Evolutionary conservation across 108 stramenopile species (phyloP), one percentile per base, ranked within the genome.

Genomic region (Tribonema minus): DNA sequence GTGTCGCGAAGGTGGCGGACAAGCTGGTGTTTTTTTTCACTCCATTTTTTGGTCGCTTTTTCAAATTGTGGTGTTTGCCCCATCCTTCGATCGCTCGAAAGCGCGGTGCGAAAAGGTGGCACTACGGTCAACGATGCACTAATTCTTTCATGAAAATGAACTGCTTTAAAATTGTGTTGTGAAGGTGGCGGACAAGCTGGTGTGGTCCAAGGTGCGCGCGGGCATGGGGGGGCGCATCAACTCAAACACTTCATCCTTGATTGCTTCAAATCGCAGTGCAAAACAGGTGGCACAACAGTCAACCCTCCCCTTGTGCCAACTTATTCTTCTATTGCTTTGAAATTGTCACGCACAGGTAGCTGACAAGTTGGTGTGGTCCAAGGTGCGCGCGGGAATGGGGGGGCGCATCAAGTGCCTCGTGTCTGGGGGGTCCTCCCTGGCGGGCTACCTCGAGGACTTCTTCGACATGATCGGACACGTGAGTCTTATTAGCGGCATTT

Each of bases 1-100:
- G n/a, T n/a, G n/a, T n/a, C n/a, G n/a, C n/a, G n/a, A n/a, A 15
- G 62, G 4, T 63, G 15, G 93, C 92, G 31, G 89, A 96, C 80
- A 94, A 92, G 63, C 71, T 96, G 35, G 92, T 96, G 3, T 96
- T 92, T 92, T n/a, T n/a, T n/a, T n/a, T n/a, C n/a, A n/a, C n/a
- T n/a, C n/a, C n/a, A n/a, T n/a, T n/a, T n/a, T n/a, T n/a, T n/a
- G n/a, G n/a, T n/a, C n/a, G n/a, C n/a, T 84, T 88, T 29, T n/a
- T n/a, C n/a, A n/a, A n/a, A n/a, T n/a, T n/a, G n/a, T n/a, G n/a
- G n/a, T n/a, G n/a, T n/a, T n/a, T n/a, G n/a, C n/a, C n/a, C n/a
- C n/a, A n/a, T n/a, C n/a, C n/a, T n/a, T n/a, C n/a, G n/a, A n/a
- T n/a, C n/a, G n/a, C n/a, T n/a, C n/a, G n/a, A n/a, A n/a, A n/a